phyloP scores from a whole-genome alignment of 176 grass and related monocot species.

The Poa pratensis region DNA sequence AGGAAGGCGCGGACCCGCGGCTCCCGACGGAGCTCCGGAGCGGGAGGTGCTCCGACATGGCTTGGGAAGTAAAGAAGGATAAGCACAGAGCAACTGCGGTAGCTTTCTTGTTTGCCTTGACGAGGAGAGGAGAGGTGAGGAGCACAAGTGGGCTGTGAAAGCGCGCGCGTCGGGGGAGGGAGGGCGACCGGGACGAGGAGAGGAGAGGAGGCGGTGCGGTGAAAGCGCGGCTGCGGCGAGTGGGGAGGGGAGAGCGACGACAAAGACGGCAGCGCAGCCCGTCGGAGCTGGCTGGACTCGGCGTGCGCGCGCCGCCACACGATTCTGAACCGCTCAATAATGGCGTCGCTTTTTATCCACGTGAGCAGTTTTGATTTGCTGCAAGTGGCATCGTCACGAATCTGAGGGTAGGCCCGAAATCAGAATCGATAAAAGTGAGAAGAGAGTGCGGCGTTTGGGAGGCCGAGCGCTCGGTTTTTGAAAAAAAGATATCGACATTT shows the following conservation, averaged over 20 bases:
- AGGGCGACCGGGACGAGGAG: not conserved
- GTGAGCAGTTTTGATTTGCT: not conserved
- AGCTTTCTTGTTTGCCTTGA: not conserved
- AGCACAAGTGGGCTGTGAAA: not conserved
- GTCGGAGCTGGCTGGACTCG: not conserved
- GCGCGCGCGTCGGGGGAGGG: not conserved
- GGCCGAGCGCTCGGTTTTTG: too few species aligned
- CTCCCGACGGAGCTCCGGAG: slow-evolving; percentile 41
- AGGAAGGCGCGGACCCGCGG: slow-evolving; percentile 21
- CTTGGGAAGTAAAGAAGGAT: not conserved
- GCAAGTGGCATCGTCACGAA: too few species aligned
- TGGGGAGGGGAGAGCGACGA: not conserved
- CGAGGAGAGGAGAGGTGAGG: not conserved
- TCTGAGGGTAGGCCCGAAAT: too few species aligned
- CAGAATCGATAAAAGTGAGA: too few species aligned
- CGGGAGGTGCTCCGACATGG: slow-evolving; percentile 50
- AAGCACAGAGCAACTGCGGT: not conserved
- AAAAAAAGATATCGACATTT: too few species aligned
- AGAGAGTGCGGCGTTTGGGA: too few species aligned
- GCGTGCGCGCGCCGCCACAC: not conserved
- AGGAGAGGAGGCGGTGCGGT: not conserved
- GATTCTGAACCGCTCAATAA: not conserved
- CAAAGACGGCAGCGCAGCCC: not conserved
- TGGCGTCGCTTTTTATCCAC: not conserved
- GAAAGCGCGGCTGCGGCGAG: not conserved